Evolutionary conservation across 805 yeast genomes (phyloP).

Genomic region (Pichia exigua): DNA sequence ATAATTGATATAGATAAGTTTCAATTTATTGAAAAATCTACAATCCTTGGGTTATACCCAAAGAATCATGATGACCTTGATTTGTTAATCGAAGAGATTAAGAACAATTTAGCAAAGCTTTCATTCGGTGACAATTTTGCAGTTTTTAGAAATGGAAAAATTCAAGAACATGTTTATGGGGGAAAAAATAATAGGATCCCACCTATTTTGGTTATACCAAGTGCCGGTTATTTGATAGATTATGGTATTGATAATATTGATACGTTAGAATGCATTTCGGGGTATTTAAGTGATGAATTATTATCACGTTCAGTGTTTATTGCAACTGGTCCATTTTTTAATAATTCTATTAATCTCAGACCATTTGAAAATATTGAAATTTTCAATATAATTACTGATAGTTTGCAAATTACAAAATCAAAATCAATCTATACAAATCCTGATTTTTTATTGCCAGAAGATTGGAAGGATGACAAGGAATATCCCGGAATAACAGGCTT

Average conservation of each 20-base stretch:
- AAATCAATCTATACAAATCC: background rate
- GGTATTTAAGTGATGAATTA: constrained; percentile 69
- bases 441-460: background rate
- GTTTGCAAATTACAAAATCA: constrained; percentile 32
- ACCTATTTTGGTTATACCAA: constrained; percentile 79
- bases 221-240: constrained; percentile 54
- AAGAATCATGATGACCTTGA: constrained; percentile 30
- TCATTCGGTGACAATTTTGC: constrained; percentile 30
- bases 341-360: constrained; percentile 30
- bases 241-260: background rate
- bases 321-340: constrained; percentile 75
- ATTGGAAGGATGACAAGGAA: background rate
- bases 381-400: constrained; percentile 66
- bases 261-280: constrained; percentile 60
- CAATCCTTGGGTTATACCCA: constrained; percentile 73
- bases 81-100: constrained; percentile 40
- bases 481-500: background rate
- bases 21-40: constrained; percentile 75
- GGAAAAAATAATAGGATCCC: constrained; percentile 53
- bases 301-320: constrained; percentile 79
- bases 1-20: constrained; percentile 46
- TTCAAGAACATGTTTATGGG: constrained; percentile 54
- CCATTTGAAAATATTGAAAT: constrained; percentile 73
- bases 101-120: constrained; percentile 24
- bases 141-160: constrained; percentile 46